phyloP scores from a whole-genome alignment of 768 basidiomycete genomes.

The Tricholoma sp. region DNA sequence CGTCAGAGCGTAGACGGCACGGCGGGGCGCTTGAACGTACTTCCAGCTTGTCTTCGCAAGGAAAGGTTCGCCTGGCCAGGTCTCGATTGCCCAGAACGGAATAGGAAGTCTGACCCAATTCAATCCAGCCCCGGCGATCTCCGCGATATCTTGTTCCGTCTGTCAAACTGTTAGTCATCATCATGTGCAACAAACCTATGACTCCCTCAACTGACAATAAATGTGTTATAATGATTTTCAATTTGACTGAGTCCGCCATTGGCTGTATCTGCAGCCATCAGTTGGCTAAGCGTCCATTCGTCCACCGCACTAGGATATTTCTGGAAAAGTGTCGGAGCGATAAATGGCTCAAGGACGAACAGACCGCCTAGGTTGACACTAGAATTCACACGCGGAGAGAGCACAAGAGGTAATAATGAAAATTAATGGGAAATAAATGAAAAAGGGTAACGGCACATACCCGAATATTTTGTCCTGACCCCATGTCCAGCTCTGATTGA shows the following conservation, averaged over 20 bases:
- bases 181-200: background rate
- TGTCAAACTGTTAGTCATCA: constrained; percentile 21
- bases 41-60: constrained; percentile 72
- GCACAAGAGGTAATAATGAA: constrained; percentile 4
- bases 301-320: constrained; percentile 60
- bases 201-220: constrained; percentile 52
- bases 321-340: constrained; percentile 64
- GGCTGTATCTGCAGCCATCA: constrained; percentile 53
- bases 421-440: constrained; percentile 7
- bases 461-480: constrained; percentile 57
- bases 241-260: constrained; percentile 52
- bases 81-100: constrained; percentile 82
- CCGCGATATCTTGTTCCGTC: constrained; percentile 89
- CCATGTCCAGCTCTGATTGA: constrained; percentile 74
- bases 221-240: constrained; percentile 79
- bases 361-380: constrained; percentile 79
- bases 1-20: background rate
- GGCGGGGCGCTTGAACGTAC: constrained; percentile 28
- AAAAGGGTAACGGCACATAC: constrained; percentile 29
- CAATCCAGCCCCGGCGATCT: constrained; percentile 84
- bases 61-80: constrained; percentile 73
- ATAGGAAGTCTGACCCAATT: constrained; percentile 84
- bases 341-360: constrained; percentile 70
- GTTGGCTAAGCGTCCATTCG: constrained; percentile 68
- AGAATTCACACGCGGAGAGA: background rate